Conservation (phyloP, 2,329 filamentous ascomycete genomes). For the Ophiostoma australiae region DNA sequence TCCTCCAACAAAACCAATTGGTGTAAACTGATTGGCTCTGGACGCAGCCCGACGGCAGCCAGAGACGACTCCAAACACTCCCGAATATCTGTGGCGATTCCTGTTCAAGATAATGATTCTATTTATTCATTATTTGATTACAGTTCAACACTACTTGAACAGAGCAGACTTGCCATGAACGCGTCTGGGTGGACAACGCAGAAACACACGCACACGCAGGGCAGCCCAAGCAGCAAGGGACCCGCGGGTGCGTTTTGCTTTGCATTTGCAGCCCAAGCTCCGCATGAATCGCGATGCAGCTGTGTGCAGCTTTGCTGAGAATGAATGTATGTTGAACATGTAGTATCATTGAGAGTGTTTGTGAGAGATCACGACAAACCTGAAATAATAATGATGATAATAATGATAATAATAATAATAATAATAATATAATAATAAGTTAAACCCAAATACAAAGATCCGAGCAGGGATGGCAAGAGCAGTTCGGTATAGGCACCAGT, state of each 20-base stretch:
- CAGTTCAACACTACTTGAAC: too few species aligned
- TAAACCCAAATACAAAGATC: background rate
- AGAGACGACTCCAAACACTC: background rate
- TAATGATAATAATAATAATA: too few species aligned
- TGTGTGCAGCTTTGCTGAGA: background rate
- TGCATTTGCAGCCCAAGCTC: background rate
- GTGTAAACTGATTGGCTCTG: slow-evolving; percentile 15
- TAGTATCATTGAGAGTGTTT: too few species aligned
- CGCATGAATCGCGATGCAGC: background rate
- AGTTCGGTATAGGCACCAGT: background rate
- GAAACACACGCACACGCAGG: background rate
- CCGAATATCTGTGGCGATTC: background rate
- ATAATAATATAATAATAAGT: too few species aligned
- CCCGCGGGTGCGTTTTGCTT: too few species aligned
- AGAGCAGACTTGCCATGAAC: too few species aligned
- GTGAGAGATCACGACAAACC: too few species aligned
- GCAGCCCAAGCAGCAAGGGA: background rate
- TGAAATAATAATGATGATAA: too few species aligned
- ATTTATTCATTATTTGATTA: too few species aligned
- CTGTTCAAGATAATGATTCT: too few species aligned
- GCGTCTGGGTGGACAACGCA: too few species aligned
- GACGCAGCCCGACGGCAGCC: background rate
- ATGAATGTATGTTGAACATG: too few species aligned
- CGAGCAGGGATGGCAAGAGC: background rate
- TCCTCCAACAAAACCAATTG: background rate